A percentile compares a stretch with the other conserved stretches of the same genome.
phyloP scores from a whole-genome alignment of 1,284 basidiomycete species.

The Ustilago shanxiensis region DNA sequence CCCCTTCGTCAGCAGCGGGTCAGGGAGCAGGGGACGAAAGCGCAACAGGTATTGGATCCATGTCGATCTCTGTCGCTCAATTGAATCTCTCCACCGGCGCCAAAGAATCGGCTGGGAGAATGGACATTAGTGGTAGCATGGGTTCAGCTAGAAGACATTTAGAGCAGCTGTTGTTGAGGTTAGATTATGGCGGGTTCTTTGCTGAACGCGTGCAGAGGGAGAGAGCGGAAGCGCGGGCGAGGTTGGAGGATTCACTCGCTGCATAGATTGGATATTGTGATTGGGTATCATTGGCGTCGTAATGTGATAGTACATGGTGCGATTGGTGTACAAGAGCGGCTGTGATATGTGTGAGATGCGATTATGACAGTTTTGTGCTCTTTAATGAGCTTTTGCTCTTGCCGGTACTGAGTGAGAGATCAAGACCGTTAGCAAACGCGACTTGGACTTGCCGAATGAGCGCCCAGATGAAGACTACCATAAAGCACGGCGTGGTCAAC shows the following conservation, averaged over 20 bases:
- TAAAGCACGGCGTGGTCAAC: constrained; percentile 83
- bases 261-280: neutral
- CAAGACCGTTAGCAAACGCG: constrained; percentile 61
- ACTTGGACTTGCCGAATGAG: constrained; percentile 66
- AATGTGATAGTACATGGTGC: neutral
- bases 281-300: neutral
- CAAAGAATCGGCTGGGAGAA: constrained; percentile 1
- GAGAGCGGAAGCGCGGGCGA: constrained; percentile 7
- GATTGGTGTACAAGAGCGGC: neutral
- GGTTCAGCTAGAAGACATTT: constrained; percentile 79
- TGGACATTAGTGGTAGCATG: neutral
- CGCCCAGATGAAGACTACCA: constrained; percentile 73
- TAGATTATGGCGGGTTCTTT: constrained; percentile 89
- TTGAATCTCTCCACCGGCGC: constrained; percentile 13
- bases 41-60: constrained; percentile 23
- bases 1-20: neutral
- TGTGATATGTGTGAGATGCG: neutral
- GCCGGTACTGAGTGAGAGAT: constrained; percentile 11
- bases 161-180: constrained; percentile 81
- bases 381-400: neutral
- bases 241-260: constrained; percentile 20
- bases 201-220: constrained; percentile 28
- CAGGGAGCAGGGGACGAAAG: constrained; percentile 27
- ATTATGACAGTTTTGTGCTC: neutral
- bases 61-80: constrained; percentile 32